A percentile compares a stretch with the other conserved stretches of the same genome.
These are phyloP conservation scores for Ophiosphaerella korrae DNA, from an alignment of 2,329 filamentous ascomycete species.

Conservation along the genomic window DNA sequence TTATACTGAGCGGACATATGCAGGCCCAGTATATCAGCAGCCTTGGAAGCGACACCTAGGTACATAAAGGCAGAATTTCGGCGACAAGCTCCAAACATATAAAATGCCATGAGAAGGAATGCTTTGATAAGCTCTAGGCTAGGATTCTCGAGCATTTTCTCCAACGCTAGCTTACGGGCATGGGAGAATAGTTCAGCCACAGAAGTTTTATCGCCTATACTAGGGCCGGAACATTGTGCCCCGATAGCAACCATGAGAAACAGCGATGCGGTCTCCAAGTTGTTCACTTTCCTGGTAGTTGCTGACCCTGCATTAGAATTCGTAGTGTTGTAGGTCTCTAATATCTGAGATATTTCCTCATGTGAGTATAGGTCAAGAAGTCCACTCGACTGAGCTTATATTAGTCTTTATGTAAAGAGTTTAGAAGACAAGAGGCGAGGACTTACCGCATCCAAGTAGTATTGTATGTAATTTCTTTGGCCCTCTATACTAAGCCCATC, in stretches of 20 bases:
- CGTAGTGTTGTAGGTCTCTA: not conserved
- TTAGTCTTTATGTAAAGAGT: constrained; percentile 22
- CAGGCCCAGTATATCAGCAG: constrained; percentile 62
- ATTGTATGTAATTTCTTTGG: constrained; percentile 35
- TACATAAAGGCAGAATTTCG: constrained; percentile 69
- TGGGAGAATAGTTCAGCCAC: constrained; percentile 54
- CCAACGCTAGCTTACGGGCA: constrained; percentile 56
- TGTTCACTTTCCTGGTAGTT: constrained; percentile 13
- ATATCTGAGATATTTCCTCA: constrained; percentile 24
- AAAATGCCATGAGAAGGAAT: constrained; percentile 64
- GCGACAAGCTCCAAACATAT: constrained; percentile 63
- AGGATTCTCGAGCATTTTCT: constrained; percentile 59
- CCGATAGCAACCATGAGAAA: constrained; percentile 60
- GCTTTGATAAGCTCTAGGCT: constrained; percentile 58
- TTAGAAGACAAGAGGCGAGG: constrained; percentile 21
- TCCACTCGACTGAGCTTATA: constrained; percentile 45
- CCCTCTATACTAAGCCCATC: constrained; percentile 40
- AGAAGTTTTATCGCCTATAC: constrained; percentile 26
- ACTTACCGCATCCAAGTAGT: constrained; percentile 42
- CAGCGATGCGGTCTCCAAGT: constrained; percentile 33
- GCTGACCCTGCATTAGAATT: not conserved
- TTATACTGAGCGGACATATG: constrained; percentile 50
- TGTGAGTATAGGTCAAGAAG: constrained; percentile 47
- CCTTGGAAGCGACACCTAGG: constrained; percentile 62
- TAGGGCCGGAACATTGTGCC: constrained; percentile 51